A percentile compares a stretch with the other conserved stretches of the same genome.
Evolutionary conservation across 2,329 filamentous ascomycete species (phyloP).

Genomic region (Aureobasidium melanogenum): DNA sequence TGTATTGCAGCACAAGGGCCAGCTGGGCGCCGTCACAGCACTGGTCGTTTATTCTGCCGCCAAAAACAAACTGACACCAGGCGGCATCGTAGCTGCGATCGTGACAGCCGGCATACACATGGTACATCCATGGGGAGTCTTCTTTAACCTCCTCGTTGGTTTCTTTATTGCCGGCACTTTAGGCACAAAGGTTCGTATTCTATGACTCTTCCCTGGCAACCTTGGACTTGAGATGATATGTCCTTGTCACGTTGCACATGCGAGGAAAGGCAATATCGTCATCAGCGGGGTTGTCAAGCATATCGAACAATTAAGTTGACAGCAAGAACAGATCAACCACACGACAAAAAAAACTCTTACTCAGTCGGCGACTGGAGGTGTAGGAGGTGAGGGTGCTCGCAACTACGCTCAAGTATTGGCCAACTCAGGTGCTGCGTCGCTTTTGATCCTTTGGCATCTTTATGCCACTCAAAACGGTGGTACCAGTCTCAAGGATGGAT

Average conservation of each 20-base stretch:
- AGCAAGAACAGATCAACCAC: slow-evolving; percentile 61
- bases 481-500: neutral
- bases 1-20: neutral
- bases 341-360: slow-evolving; percentile 76
- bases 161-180: slow-evolving; percentile 83
- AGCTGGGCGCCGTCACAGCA: slow-evolving; percentile 16
- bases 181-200: slow-evolving; percentile 61
- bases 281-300: neutral
- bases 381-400: slow-evolving; percentile 71
- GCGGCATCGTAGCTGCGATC: slow-evolving; percentile 62
- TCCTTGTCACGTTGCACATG: neutral
- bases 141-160: slow-evolving; percentile 70
- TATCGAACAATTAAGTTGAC: neutral
- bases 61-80: slow-evolving; percentile 54
- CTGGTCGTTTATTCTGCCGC: slow-evolving; percentile 45
- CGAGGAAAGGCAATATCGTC: neutral
- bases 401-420: slow-evolving; percentile 85
- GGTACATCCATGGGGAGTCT: slow-evolving; percentile 86
- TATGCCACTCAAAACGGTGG: neutral
- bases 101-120: slow-evolving; percentile 73
- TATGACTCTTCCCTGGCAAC: neutral
- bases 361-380: slow-evolving; percentile 60
- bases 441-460: slow-evolving; percentile 47
- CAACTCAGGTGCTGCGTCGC: slow-evolving; percentile 71
- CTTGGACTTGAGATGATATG: neutral